These are phyloP conservation scores for Crithidia bombi DNA, from an alignment of 208 protist species.

Conservation along the genomic window DNA sequence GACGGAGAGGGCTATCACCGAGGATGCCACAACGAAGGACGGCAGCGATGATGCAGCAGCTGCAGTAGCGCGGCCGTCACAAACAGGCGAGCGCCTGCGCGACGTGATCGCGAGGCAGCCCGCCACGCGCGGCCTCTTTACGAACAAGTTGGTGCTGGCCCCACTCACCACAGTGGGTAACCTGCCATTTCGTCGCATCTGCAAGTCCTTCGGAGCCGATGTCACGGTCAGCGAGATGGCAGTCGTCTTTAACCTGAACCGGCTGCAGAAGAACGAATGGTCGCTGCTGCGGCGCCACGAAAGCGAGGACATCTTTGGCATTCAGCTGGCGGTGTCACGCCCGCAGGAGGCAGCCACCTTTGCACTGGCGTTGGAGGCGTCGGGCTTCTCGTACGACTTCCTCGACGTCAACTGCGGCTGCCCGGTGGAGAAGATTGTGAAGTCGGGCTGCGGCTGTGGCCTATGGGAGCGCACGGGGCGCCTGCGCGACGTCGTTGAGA, in stretches of 20 bases:
- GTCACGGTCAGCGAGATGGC: constrained; percentile 97
- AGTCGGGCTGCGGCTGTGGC: constrained; percentile 84
- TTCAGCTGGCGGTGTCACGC: constrained; percentile 89
- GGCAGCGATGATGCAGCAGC: constrained; percentile 23
- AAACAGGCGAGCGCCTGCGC: constrained; percentile 42
- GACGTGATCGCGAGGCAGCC: constrained; percentile 43
- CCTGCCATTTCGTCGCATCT: constrained; percentile 96
- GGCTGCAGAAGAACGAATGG: constrained; percentile 90
- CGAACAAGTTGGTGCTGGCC: constrained; percentile 94
- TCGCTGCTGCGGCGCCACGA: constrained; percentile 94
- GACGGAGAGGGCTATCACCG: neutral
- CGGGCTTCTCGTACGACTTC: constrained; percentile 92
- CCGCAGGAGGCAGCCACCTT: constrained; percentile 62
- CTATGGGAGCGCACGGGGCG: constrained; percentile 84
- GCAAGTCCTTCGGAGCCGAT: constrained; percentile 92
- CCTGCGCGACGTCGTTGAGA: constrained; percentile 76
- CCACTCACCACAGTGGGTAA: constrained; percentile 98
- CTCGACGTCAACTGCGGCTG: constrained; percentile 97
- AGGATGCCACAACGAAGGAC: constrained; percentile 27
- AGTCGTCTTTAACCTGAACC: constrained; percentile 86
- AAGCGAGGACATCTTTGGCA: constrained; percentile 95
- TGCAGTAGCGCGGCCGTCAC: constrained; percentile 1
- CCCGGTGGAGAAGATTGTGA: constrained; percentile 93
- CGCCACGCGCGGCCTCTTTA: constrained; percentile 68
- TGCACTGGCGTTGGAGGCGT: constrained; percentile 74